Conservation (phyloP, 345 rosid genomes). For the Rhizophora apiculata region DNA sequence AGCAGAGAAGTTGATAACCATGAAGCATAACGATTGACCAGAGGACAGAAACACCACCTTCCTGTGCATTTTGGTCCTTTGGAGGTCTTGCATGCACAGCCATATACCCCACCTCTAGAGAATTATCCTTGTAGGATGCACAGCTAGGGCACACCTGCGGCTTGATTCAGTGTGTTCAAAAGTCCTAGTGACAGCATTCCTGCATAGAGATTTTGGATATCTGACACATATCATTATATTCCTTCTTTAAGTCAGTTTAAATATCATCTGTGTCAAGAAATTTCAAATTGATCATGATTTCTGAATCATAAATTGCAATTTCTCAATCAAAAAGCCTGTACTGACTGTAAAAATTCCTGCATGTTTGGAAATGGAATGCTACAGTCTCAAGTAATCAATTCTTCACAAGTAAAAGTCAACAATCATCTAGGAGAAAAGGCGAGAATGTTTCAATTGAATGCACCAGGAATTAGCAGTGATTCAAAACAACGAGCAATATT, state of each 20-base stretch:
- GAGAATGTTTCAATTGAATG: background rate
- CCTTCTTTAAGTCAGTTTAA: slow-evolving; percentile 78
- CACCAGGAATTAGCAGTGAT: background rate
- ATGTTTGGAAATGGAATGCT: slow-evolving; percentile 94
- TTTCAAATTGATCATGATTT: slow-evolving; percentile 19
- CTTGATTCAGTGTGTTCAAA: slow-evolving; percentile 85
- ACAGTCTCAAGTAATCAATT: slow-evolving; percentile 52
- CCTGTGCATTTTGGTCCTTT: too few species aligned
- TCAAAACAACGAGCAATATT: background rate
- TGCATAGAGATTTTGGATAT: slow-evolving; percentile 75
- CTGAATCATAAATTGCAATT: slow-evolving; percentile 1
- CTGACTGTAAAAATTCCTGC: slow-evolving; percentile 39
- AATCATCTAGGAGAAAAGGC: slow-evolving; percentile 11
- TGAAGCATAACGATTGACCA: too few species aligned
- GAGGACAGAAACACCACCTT: too few species aligned
- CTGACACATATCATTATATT: slow-evolving; percentile 65
- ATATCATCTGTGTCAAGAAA: slow-evolving; percentile 55
- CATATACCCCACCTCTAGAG: too few species aligned
- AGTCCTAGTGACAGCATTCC: slow-evolving; percentile 88
- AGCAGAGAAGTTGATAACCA: too few species aligned
- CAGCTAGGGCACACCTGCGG: slow-evolving; percentile 28
- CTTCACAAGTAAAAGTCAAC: slow-evolving; percentile 38
- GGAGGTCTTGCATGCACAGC: too few species aligned
- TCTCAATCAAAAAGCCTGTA: background rate
- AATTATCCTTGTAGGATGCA: background rate